Evolutionary conservation across 2,329 filamentous ascomycete species (phyloP).

Genomic region (Exserohilum rostratum): DNA sequence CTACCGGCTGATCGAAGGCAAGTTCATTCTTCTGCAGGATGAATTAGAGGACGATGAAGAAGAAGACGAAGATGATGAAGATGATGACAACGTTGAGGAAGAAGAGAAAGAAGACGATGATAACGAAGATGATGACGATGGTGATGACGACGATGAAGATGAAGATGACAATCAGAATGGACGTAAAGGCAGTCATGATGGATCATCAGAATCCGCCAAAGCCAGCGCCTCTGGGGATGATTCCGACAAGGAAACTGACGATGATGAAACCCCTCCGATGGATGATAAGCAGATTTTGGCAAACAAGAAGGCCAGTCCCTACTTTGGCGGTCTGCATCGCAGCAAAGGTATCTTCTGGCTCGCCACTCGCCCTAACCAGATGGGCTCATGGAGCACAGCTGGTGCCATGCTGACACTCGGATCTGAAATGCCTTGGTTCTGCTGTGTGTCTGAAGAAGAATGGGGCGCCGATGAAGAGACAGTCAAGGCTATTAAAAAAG

Average conservation of each 20-base stretch:
- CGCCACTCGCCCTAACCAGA: slow-evolving; percentile 62
- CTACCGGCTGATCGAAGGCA: slow-evolving; percentile 51
- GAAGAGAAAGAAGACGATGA: too few relatives aligned
- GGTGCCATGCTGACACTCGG: slow-evolving; percentile 68
- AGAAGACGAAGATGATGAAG: slow-evolving; percentile 23
- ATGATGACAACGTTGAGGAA: too few relatives aligned
- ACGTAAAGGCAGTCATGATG: too few relatives aligned
- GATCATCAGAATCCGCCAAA: slow-evolving; percentile 20
- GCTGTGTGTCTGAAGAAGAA: slow-evolving; percentile 60
- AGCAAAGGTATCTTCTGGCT: slow-evolving; percentile 69
- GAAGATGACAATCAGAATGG: too few relatives aligned
- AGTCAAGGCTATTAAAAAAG: slow-evolving; percentile 54
- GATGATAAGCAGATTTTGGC: slow-evolving; percentile 55
- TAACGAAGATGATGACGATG: slow-evolving; percentile 16
- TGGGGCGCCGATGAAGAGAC: slow-evolving; percentile 59
- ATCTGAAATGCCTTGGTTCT: slow-evolving; percentile 65
- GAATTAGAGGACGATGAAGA: slow-evolving; percentile 57
- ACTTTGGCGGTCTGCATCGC: slow-evolving; percentile 63
- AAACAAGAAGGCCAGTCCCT: slow-evolving; percentile 61
- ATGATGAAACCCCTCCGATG: slow-evolving; percentile 40
- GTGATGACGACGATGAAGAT: too few relatives aligned
- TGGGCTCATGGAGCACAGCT: slow-evolving; percentile 68
- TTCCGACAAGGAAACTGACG: slow-evolving; percentile 30
- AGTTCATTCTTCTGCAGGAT: slow-evolving; percentile 52
- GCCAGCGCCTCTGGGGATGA: slow-evolving; percentile 20